Base-by-base conservation (phyloP, 1,284 basidiomycete genomes). In the Trametes sp. region DNA sequence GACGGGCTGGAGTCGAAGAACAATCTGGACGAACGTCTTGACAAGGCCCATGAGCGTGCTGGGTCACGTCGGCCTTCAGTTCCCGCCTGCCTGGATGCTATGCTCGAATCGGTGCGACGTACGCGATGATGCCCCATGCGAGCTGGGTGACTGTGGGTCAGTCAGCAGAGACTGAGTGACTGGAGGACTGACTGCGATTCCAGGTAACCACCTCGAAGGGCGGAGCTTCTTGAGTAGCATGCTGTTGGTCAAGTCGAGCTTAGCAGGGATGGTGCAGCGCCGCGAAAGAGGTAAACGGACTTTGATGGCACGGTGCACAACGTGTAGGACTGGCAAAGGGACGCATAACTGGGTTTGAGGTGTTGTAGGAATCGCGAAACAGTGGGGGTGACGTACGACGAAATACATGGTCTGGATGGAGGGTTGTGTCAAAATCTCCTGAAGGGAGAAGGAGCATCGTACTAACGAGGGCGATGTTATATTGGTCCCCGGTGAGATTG, bases 41-140 rank as follows among this genome's bases (percentile, higher is more conserved):
- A 87, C 87, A 1, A 89, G 72, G 21, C 85, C 85, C 86, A 87
- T 89, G 33, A 83, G 68, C 1, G 81, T 85, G 80, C 85, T 88
- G 33, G 2, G 26, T 21, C 1, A n/a, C 14, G 6, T 26, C 19
- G 35, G 23, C 24, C 19, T 8, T 59, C 11, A 48, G 19, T 36
- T 23, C 16, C 13, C n/a, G n/a, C n/a, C n/a, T n/a, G n/a, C n/a
- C n/a, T 84, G 14, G 82, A 85, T 21, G 83, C 66, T 1, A 70
- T 60, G 1, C 2, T 50, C 9, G 21, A 53, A 16, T 38, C 64
- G 58, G 68, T 59, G 13, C 6, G 26, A 54, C 61, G 29, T 50
- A 60, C 62, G 50, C 51, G 23, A 70, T 68, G 2, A 69, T 67
- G 8, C 72, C 64, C 70, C 71, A 73, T 3, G 62, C 54, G 21